Evolutionary conservation across 2,329 filamentous ascomycete genomes (phyloP), one percentile per base, ranked within the genome.

Genomic region (Calonectria hawksworthii): DNA sequence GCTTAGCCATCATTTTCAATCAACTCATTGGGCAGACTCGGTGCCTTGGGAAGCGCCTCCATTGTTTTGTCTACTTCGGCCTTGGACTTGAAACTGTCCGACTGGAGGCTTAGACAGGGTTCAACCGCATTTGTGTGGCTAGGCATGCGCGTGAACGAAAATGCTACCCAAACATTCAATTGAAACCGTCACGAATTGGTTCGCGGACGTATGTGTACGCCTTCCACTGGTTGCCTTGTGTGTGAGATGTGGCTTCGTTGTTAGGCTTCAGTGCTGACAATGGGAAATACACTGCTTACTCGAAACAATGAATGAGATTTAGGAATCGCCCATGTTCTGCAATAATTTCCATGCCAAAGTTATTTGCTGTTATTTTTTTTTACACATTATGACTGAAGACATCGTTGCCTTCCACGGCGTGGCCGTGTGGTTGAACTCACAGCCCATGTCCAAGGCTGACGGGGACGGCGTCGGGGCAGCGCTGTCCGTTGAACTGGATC

Each of bases 391-490:
- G 30, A 11, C 26, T 68, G 65, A 52, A 41, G 52, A 30, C 21
- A 47, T 30, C 50, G 50, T 52, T 36, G 65, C 36, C 34, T 9
- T 68, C 36, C 16, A 59, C 38, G 56, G 26, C 68, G 70, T 74
- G 26, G 59, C 50, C 63, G 44, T 80, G 73, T 72, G 70, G 74
- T 61, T 21, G 32, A 36, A 51, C 68, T 41, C 41, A 30, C 38
- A 41, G 63, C 13, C 28, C 51, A 32, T 32, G 30, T 52, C 54
- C 16, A 28, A 68, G 51, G 77, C 74, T 75, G 73, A 80, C 74
- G 71, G 75, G 61, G 30, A 61, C 56, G 47, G 73, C 44, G 28
- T 32, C 47, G 36, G 79, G 78, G 74, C 56, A 68, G 77, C 77
- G 64, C 66, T 41, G 50, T 41, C 71, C 30, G 32, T 77, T 51